A percentile compares a stretch with the other conserved stretches of the same genome.
Conservation (phyloP, 352 stramenopile species). For the Phytophthora agathidicida region DNA sequence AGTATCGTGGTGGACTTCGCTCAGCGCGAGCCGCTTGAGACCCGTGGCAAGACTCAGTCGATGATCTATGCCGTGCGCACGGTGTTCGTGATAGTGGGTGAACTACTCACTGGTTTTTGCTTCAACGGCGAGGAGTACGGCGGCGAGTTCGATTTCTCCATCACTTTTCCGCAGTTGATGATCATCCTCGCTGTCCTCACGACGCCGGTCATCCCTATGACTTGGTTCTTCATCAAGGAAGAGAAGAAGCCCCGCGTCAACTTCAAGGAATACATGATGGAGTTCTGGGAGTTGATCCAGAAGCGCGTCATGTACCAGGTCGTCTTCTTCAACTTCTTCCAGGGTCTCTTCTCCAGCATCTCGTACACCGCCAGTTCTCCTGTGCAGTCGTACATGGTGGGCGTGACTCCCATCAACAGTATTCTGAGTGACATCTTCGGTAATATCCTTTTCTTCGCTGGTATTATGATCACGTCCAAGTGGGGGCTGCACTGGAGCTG, state of each 20-base stretch:
- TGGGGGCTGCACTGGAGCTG: constrained; percentile 50
- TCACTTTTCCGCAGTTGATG: constrained; percentile 43
- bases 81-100: constrained; percentile 30
- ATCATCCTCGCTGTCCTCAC: constrained; percentile 32
- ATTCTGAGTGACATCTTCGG: constrained; percentile 34
- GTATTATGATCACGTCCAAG: constrained; percentile 35
- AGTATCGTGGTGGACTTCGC: constrained; percentile 46
- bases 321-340: constrained; percentile 47
- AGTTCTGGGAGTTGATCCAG: constrained; percentile 43
- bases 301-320: constrained; percentile 48
- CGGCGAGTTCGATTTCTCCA: constrained; percentile 45
- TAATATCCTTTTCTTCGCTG: constrained; percentile 25
- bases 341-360: constrained; percentile 38
- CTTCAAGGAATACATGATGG: constrained; percentile 33
- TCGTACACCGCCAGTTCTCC: constrained; percentile 32
- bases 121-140: constrained; percentile 58
- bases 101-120: constrained; percentile 41
- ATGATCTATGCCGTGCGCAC: constrained; percentile 41
- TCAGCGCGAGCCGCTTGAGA: constrained; percentile 36
- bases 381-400: constrained; percentile 36
- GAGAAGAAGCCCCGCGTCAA: constrained; percentile 29
- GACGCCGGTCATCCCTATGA: constrained; percentile 28
- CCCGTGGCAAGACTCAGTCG: constrained; percentile 46
- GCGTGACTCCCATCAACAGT: constrained; percentile 38
- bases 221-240: constrained; percentile 49